Evolutionary conservation across 1,139 yeast species (phyloP), one percentile per base, ranked within the genome.

Genomic region (Kodamaea suecica): DNA sequence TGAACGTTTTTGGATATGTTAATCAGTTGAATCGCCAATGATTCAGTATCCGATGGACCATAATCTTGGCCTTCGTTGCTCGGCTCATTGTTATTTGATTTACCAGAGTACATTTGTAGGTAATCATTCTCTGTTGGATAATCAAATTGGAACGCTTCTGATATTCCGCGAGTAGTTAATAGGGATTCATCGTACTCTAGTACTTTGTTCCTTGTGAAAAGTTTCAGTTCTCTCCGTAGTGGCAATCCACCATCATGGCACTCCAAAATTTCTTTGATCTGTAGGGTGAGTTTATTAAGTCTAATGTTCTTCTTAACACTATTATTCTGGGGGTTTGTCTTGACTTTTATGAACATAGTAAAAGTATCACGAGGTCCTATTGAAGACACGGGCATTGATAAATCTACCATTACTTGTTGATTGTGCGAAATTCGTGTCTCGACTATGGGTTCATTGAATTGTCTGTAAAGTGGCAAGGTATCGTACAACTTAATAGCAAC

Each of bases 401-500:
- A 52, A 24, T 74, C 76, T 5, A 65, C 57, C 30, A 70, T 47
- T 4, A 71, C 60, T 41, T 67, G 69, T 14, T 63, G 60, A 43
- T 74, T 78, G 10, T 53, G 47, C 1, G 76, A 63, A 4, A 60
- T 59, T 7, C 55, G 48, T 25, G 59, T 49, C 40, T 70, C 68
- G 37, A 63, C 47, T 23, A 66, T 55, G 12, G 82, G 73, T 54
- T 80, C 70, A 52, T 73, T 61, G 57, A 70, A 67, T 49, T 75
- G 79, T 17, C 80, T 55, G 44, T 74, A 76, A 5, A 76, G 51
- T 2, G 81, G 81, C 23, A 76, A 57, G 2, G 76, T 63, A 47
- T 76, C 80, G 50, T 71, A 76, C 12, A 66, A 47, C 39, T 72
- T 73, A 23, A 76, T 62, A 1, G 70, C 64, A 3, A 76, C 54